phyloP scores from a whole-genome alignment of 495 filamentous ascomycete genomes.

The Xylaria grammica region DNA sequence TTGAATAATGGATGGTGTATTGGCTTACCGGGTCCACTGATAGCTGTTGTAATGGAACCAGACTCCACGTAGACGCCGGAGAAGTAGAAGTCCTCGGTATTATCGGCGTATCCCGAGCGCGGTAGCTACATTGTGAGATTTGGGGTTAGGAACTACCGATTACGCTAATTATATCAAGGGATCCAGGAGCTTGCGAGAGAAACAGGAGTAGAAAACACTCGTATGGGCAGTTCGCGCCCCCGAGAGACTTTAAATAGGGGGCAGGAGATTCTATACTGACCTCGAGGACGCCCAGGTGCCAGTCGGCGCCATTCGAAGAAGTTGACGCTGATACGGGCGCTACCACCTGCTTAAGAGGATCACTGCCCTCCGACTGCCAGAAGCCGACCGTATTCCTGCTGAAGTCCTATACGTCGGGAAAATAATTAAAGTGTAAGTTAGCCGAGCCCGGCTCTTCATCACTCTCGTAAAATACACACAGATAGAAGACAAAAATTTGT shows the following conservation, averaged over 20 bases:
- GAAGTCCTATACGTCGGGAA: conserved; percentile 53
- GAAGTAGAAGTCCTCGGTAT: conserved; percentile 72
- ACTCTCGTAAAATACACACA: background rate
- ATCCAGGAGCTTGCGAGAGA: too few species aligned
- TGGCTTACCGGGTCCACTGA: conserved; percentile 51
- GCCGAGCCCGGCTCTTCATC: background rate
- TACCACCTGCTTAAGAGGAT: conserved; percentile 61
- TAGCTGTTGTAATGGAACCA: conserved; percentile 62
- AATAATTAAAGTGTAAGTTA: background rate
- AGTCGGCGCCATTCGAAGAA: conserved; percentile 72
- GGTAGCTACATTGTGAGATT: conserved; percentile 47
- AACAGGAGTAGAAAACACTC: too few species aligned
- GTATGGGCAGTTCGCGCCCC: too few species aligned
- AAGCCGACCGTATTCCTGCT: conserved; percentile 63
- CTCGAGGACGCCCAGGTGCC: conserved; percentile 75
- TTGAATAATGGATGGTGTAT: background rate
- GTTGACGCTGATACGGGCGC: conserved; percentile 61
- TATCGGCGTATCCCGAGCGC: conserved; percentile 56
- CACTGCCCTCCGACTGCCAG: conserved; percentile 68
- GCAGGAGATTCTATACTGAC: background rate
- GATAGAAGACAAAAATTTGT: background rate
- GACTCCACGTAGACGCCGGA: conserved; percentile 74
- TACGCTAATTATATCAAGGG: background rate
- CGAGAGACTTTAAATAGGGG: too few species aligned
- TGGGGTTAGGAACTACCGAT: background rate